These are phyloP conservation scores for Suhomyces ambrosiae DNA, from an alignment of 1,139 yeast genomes.

Conservation along the genomic window DNA sequence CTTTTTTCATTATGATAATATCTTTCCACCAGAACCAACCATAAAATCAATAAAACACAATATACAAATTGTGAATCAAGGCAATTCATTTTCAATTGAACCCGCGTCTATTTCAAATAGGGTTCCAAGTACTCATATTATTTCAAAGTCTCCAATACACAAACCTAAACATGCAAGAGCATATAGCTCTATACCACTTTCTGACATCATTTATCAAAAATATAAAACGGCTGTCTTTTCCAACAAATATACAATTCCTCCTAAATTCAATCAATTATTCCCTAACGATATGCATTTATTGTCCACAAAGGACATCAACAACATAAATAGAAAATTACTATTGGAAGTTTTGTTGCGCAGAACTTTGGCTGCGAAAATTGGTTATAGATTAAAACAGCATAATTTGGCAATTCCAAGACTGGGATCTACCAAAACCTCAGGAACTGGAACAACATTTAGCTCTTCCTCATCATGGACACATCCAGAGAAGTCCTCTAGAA, in stretches of 20 bases:
- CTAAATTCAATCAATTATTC: constrained; percentile 32
- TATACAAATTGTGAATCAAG: constrained; percentile 5
- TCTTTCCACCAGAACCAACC: constrained; percentile 27
- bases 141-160: not conserved
- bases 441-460: constrained; percentile 4
- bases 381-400: constrained; percentile 33
- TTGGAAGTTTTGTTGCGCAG: constrained; percentile 43
- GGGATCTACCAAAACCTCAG: constrained; percentile 15
- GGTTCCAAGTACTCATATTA: not conserved
- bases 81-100: constrained; percentile 4
- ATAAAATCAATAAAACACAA: constrained; percentile 14
- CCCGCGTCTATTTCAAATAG: not conserved
- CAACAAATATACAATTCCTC: constrained; percentile 24
- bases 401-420: constrained; percentile 5
- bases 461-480: constrained; percentile 7
- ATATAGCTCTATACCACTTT: constrained; percentile 11
- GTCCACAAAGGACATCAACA: constrained; percentile 28
- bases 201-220: constrained; percentile 19
- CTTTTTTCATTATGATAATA: constrained; percentile 25
- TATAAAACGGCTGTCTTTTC: constrained; percentile 36
- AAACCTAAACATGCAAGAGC: constrained; percentile 6
- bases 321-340: constrained; percentile 34
- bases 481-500: not conserved
- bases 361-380: constrained; percentile 48
- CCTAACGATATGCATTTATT: constrained; percentile 34